These are phyloP conservation scores for Fusarium sp. DNA, from an alignment of 2,329 filamentous ascomycete species.

Conservation along the genomic window DNA sequence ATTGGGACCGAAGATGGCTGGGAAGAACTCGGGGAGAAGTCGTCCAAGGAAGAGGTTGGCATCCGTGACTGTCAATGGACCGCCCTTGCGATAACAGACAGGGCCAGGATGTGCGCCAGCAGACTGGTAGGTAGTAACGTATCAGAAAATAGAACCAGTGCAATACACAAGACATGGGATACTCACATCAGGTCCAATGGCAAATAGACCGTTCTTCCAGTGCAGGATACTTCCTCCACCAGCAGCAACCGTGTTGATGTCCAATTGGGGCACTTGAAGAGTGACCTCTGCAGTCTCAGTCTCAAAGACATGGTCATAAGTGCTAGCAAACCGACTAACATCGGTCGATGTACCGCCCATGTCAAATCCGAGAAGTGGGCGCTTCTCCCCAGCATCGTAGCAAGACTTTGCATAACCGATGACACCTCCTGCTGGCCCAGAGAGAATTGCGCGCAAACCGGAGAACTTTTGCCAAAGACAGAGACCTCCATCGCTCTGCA, in stretches of 20 bases:
- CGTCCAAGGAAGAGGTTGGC: constrained; percentile 88
- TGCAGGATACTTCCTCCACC: constrained; percentile 86
- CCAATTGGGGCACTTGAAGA: constrained; percentile 88
- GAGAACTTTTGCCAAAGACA: constrained; percentile 72
- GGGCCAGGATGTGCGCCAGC: constrained; percentile 89
- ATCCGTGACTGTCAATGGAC: constrained; percentile 88
- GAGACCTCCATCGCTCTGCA: background rate
- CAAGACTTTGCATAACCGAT: constrained; percentile 92
- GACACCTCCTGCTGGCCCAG: constrained; percentile 88
- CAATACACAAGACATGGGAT: no score
- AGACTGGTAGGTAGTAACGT: no score
- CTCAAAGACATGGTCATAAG: constrained; percentile 57
- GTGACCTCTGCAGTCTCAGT: constrained; percentile 91
- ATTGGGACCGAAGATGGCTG: constrained; percentile 90
- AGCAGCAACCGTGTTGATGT: constrained; percentile 94
- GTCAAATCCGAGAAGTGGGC: background rate
- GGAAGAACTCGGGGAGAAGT: constrained; percentile 88
- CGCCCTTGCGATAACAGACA: constrained; percentile 88
- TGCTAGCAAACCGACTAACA: background rate
- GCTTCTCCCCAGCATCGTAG: background rate
- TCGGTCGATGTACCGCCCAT: background rate
- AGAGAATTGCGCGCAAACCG: constrained; percentile 84
- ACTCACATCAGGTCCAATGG: constrained; percentile 83
- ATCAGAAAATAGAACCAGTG: no score
- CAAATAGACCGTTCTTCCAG: constrained; percentile 88